Conservation (phyloP, 2,329 filamentous ascomycete species). For the Aspergillus puulaauensis region DNA sequence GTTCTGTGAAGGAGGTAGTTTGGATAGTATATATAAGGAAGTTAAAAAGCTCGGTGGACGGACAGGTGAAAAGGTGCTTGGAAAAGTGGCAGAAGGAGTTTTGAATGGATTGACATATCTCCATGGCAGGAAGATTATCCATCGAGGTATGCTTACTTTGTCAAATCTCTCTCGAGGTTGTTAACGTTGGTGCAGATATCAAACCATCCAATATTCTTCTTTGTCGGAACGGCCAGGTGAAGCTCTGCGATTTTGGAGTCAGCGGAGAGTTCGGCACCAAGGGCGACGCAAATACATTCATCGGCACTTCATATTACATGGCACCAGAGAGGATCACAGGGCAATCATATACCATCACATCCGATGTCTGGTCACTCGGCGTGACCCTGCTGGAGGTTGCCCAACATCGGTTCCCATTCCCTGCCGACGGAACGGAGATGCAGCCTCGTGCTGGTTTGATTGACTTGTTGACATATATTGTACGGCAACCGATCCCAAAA, state of each 20-base stretch:
- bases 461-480: slow-evolving; percentile 95
- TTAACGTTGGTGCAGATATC: slow-evolving; percentile 62
- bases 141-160: slow-evolving; percentile 57
- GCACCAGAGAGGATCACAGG: slow-evolving; percentile 96
- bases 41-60: slow-evolving; percentile 92
- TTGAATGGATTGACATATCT: slow-evolving; percentile 92
- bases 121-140: slow-evolving; percentile 94
- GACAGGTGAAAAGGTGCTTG: slow-evolving; percentile 94
- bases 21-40: slow-evolving; percentile 96
- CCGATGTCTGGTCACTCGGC: slow-evolving; percentile 96
- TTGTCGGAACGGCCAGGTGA: slow-evolving; percentile 88
- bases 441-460: slow-evolving; percentile 90
- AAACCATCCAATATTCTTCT: slow-evolving; percentile 97
- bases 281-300: slow-evolving; percentile 97
- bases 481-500: slow-evolving; percentile 90
- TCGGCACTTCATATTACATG: slow-evolving; percentile 99
- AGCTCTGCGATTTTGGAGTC: slow-evolving; percentile 97
- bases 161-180: no score
- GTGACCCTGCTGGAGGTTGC: slow-evolving; percentile 99
- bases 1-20: slow-evolving; percentile 92
- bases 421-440: slow-evolving; percentile 92
- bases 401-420: slow-evolving; percentile 97
- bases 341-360: slow-evolving; percentile 97
- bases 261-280: slow-evolving; percentile 98
- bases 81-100: slow-evolving; percentile 94